phyloP scores from a whole-genome alignment of 768 basidiomycete species.

The Kwoniella newhampshirensis region DNA sequence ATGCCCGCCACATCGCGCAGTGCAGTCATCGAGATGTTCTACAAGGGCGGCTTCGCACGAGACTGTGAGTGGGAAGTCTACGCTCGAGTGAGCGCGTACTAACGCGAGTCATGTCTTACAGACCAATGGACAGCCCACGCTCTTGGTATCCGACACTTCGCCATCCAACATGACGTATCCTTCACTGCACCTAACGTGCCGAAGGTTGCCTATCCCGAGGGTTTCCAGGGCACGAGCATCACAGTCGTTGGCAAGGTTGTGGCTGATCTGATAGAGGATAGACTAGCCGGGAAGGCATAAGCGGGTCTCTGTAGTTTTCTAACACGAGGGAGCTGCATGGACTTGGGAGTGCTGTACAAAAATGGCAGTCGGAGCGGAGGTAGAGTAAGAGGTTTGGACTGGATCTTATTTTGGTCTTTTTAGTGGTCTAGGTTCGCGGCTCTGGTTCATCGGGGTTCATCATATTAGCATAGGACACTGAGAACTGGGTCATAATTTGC shows the following conservation, averaged over 20 bases:
- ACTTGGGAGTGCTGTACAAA: too few relatives aligned
- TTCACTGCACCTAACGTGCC: conserved; percentile 46
- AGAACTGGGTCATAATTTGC: too few relatives aligned
- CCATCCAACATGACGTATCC: conserved; percentile 44
- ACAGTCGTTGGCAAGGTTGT: conserved; percentile 62
- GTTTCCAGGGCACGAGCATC: conserved; percentile 50
- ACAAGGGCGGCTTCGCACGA: conserved; percentile 75
- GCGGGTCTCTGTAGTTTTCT: too few relatives aligned
- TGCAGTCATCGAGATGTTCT: conserved; percentile 92
- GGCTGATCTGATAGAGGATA: conserved; percentile 70
- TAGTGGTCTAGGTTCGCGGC: too few relatives aligned
- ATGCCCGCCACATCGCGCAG: conserved; percentile 80
- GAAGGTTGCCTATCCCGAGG: conserved; percentile 50
- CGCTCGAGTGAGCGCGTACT: conserved; percentile 10
- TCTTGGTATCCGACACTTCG: conserved; percentile 50
- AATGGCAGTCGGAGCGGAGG: too few relatives aligned
- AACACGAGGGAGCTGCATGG: too few relatives aligned
- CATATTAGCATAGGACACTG: too few relatives aligned
- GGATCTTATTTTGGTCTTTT: too few relatives aligned
- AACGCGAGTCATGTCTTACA: conserved; percentile 9
- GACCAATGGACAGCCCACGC: conserved; percentile 53
- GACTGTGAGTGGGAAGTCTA: conserved; percentile 65
- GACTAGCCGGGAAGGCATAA: conserved; percentile 49
- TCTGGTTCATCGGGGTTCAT: too few relatives aligned
- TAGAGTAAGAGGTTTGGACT: too few relatives aligned